Evolutionary conservation across 2,329 filamentous ascomycete species (phyloP), one percentile per base, ranked within the genome.

Genomic region (Botrytis galanthina): DNA sequence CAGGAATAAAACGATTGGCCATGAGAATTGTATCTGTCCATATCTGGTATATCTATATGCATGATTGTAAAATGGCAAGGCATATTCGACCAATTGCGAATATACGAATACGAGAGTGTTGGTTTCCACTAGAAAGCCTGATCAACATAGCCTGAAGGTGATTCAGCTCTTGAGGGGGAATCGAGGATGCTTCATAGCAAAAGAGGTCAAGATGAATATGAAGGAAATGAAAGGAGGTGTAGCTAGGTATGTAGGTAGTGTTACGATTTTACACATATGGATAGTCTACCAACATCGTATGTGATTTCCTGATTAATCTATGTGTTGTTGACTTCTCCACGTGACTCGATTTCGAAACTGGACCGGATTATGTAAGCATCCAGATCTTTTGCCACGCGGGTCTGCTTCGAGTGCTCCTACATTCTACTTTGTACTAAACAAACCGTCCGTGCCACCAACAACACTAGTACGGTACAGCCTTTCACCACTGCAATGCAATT

Each of bases 21-120:
- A n/a, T 37, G 37, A 42, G 35, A 6, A n/a, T 26, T 16, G 22
- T n/a, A 26, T 22, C 32, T 16, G 10, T 61, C 12, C 26, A 61
- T 39, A 16, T 51, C 48, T n/a, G 12, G 10, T 39, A 39, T n/a
- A 4, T 22, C 37, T 37, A n/a, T 7, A 61, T 37, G 26, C 35
- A 39, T 39, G 22, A 4, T n/a, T 37, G 32, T 5, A 44, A 22
- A 16, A 64, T 64, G 61, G 61, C 8, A 46, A 64, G 61, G 61
- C 61, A 64, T 44, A 46, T 44, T 46, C 61, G 29, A 32, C 4
- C 18, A 4, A 16, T 26, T 32, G 62, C 42, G 22, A 26, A 42
- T 12, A 64, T 64, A 46, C 62, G 62, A 64, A 64, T 64, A 64
- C 62, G 62, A 46, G n/a, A 44, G 39, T 64, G 62, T 64, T 64